Conservation (phyloP, 108 stramenopile genomes). For the Cyclotella atomus region DNA sequence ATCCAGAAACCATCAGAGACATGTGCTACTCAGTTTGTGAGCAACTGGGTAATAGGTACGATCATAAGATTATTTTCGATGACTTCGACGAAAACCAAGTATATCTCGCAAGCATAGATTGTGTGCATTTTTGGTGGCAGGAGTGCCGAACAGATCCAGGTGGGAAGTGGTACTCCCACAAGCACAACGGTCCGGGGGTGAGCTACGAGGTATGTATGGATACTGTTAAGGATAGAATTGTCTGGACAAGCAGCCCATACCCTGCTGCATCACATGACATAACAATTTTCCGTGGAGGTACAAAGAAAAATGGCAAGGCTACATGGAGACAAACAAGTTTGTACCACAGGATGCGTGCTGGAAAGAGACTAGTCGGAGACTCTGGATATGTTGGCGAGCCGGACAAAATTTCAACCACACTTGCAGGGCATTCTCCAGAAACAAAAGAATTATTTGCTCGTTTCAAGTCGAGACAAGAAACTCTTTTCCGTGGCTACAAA, state of each 20-base stretch:
- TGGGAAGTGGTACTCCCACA: conserved; percentile 44
- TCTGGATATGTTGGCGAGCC: conserved; percentile 12
- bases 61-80: not conserved
- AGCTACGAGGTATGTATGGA: conserved; percentile 39
- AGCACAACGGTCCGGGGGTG: conserved; percentile 39
- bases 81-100: not conserved
- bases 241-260: conserved; percentile 56
- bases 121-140: conserved; percentile 4
- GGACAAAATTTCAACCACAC: conserved; percentile 9
- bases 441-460: conserved; percentile 22
- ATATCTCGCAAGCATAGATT: conserved; percentile 1
- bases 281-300: conserved; percentile 29
- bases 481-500: conserved; percentile 41
- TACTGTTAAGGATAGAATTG: conserved; percentile 21
- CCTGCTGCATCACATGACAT: conserved; percentile 41
- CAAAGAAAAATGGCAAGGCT: conserved; percentile 7
- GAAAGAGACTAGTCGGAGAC: conserved; percentile 1
- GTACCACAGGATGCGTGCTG: not conserved
- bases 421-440: not conserved
- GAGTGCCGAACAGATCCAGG: conserved; percentile 10
- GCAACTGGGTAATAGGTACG: not conserved
- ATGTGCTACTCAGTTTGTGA: not conserved
- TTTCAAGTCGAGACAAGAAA: conserved; percentile 41
- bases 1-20: conserved; percentile 3
- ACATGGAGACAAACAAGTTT: not conserved